Evolutionary conservation across 768 basidiomycete genomes (phyloP), one percentile per base, ranked within the genome.

Genomic region (Tremella mesenterica): DNA sequence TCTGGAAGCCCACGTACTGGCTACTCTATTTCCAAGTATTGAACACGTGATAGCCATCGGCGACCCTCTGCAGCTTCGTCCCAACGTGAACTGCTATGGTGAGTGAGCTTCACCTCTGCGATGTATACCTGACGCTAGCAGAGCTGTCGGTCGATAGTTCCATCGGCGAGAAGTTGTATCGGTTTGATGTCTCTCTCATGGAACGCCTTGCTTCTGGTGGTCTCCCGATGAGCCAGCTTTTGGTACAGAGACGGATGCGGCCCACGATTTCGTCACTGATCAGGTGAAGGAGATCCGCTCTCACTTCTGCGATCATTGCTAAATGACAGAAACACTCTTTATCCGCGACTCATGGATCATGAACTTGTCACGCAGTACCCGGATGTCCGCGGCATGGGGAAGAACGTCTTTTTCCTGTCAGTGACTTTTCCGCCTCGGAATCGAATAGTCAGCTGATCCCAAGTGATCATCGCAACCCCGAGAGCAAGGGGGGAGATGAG

Each of bases 11-110:
- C 86, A 88, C 57, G 77, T 87, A 14, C 69, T 87, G 4, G 80
- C 60, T 18, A 63, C 52, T 26, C 46, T 65, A 6, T 53, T 44
- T 1, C 59, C 59, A 4, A 50, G 70, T 38, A 54, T 87, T 0
- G 78, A 86, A 53, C 85, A 88, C 33, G 74, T 88, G 20, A 85
- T 88, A 53, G 75, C 83, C 38, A 86, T 88, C n/a, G 86, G 86
- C 0, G 86, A 88, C 57, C 86, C 86, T 5, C 75, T 79, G 1
- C 86, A 88, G 70, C 76, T 88, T 1, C 79, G 86, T 1, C 85
- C 39, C 2, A 50, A 34, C 26, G 48, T 39, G 1, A 49, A 55
- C 27, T 46, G 30, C 44, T 13, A 51, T 28, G 25, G 76, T 88
- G 1, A 79, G 86, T 1, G 85, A 83, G 0, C 85, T 8, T 5